Evolutionary conservation across 768 basidiomycete species (phyloP).

Genomic region (Goffeauzyma gilvescens): DNA sequence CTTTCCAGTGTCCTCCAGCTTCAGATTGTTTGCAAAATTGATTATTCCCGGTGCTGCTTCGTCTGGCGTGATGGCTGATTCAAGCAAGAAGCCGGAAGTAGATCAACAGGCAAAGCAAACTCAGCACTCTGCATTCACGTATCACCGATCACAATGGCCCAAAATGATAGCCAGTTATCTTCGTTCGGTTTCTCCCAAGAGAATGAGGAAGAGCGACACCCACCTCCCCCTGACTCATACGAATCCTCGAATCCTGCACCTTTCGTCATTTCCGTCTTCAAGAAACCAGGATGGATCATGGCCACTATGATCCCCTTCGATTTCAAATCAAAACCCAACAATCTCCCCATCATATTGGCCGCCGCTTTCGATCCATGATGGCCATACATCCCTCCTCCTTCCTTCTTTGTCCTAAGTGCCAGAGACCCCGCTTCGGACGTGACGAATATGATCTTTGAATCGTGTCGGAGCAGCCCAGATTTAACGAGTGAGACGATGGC

Average conservation of each 20-base stretch:
- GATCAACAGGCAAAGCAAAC: not conserved
- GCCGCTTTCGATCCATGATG: conserved; percentile 40
- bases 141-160: no score
- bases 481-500: conserved; percentile 30
- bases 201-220: conserved; percentile 4
- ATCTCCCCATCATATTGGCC: conserved; percentile 38
- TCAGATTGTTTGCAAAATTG: conserved; percentile 33
- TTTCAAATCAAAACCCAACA: conserved; percentile 35
- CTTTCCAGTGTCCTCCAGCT: conserved; percentile 33
- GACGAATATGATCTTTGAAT: conserved; percentile 36
- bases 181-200: not conserved
- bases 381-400: conserved; percentile 39
- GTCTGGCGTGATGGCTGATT: conserved; percentile 36
- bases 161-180: not conserved
- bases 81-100: not conserved
- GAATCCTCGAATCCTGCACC: conserved; percentile 36
- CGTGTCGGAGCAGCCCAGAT: conserved; percentile 21
- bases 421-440: conserved; percentile 39
- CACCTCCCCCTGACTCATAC: conserved; percentile 37
- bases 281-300: conserved; percentile 40
- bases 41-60: conserved; percentile 35
- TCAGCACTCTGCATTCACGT: conserved; percentile 1
- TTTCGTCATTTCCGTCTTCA: conserved; percentile 37
- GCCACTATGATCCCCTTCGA: conserved; percentile 34
- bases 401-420: conserved; percentile 34